phyloP scores from a whole-genome alignment of 495 filamentous ascomycete genomes.

The Glutinoglossum americanum region DNA sequence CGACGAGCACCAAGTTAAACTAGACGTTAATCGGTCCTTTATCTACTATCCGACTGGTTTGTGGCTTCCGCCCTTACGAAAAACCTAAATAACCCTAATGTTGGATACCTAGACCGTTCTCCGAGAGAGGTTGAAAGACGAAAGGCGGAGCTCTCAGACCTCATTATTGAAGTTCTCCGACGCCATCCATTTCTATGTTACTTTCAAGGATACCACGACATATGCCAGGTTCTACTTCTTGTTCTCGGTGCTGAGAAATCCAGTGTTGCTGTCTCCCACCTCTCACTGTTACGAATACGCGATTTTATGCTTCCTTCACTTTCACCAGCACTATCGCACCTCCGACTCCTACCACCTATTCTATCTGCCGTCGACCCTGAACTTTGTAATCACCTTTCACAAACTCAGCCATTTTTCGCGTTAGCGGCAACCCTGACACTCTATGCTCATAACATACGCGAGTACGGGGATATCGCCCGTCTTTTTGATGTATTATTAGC shows the following conservation, averaged over 20 bases:
- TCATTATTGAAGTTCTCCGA: constrained; percentile 59
- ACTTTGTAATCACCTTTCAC: constrained; percentile 49
- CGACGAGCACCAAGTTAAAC: constrained; percentile 73
- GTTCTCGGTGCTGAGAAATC: constrained; percentile 42
- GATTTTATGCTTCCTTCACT: constrained; percentile 95
- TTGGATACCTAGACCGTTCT: constrained; percentile 13
- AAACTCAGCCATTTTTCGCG: constrained; percentile 76
- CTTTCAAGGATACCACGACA: constrained; percentile 98
- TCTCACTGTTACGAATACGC: constrained; percentile 74
- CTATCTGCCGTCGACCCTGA: constrained; percentile 42
- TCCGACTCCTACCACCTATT: constrained; percentile 66
- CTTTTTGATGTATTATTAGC: constrained; percentile 84
- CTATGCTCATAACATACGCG: constrained; percentile 88
- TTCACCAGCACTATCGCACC: constrained; percentile 57
- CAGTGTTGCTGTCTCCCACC: constrained; percentile 39
- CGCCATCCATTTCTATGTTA: constrained; percentile 75
- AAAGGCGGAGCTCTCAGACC: constrained; percentile 46
- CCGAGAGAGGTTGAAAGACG: constrained; percentile 33
- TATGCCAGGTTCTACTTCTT: constrained; percentile 86
- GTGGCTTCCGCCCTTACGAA: neutral
- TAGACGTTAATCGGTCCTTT: constrained; percentile 91
- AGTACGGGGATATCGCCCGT: constrained; percentile 65
- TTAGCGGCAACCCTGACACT: constrained; percentile 76
- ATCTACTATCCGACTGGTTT: constrained; percentile 83
- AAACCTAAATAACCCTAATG: neutral